Base-by-base conservation (phyloP, 306 rosid genomes). In the Gleditsia sinensis region DNA sequence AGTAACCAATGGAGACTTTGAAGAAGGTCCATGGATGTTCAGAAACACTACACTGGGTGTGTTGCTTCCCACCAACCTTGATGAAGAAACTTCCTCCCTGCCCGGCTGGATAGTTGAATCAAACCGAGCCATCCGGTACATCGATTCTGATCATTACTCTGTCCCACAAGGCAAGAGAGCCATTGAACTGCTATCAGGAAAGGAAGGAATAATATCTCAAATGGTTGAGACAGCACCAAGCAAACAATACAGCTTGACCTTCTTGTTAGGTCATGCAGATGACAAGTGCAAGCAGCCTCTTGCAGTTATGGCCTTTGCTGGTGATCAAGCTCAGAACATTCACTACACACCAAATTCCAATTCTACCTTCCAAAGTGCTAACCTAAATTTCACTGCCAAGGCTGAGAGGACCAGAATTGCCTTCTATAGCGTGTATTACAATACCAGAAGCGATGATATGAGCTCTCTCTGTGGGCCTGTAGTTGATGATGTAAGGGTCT, bases 401-500 rank as follows among this genome's bases (percentile, higher is more conserved):
- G 99, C 99, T 7, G 99, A 92, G 20, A 87, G 91, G 63, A 84
- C 96, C 3, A 81, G 99, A 59, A 78, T 94, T 72, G 99, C 99
- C 0, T 94, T 94, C 91, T 94, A 86, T 32, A 92, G 99, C 71
- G 67, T 94, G 2, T 94, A 94, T 80, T 94, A 94, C 81, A 94
- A 94, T 75, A 94, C 98, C 8, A 87, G 97, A 82, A 85, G 84
- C 19, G 98, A 92, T 75, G 98, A 94, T 67, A 80, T 87, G 96
- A 92, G 86, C 75, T 94, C 98, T 8, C 84, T 94, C 0, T 94
- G 99, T 85, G 98, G 99, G 60, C 99, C 99, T n/a, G 97, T 94
- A 2, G 83, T 94, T 0, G 99, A 94, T 60, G 95, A 94, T 65
- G 96, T 94, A 0, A 75, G 93, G 67, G 97, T 94, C 24, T 88